Percentiles rank a stretch among this genome's conserved stretches.
phyloP scores from a whole-genome alignment of 2,329 filamentous ascomycete genomes.

The Verticillium dahliae region DNA sequence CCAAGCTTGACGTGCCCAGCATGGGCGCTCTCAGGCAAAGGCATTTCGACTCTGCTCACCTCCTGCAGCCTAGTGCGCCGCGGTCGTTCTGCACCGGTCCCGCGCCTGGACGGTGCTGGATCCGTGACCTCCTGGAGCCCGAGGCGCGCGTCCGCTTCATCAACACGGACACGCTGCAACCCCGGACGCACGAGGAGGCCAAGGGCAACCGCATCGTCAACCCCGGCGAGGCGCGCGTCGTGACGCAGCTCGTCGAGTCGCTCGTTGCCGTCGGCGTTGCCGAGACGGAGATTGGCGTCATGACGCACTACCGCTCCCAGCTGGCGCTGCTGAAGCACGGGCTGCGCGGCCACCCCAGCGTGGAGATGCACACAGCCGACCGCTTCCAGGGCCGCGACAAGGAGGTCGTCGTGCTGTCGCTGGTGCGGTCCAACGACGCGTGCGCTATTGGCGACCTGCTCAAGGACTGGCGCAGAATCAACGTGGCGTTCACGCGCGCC shows the following conservation, averaged over 20 bases:
- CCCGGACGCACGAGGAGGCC: constrained; percentile 61
- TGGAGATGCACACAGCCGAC: constrained; percentile 96
- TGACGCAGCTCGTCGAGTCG: constrained; percentile 72
- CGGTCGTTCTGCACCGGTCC: constrained; percentile 49
- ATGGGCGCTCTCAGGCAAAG: constrained; percentile 52
- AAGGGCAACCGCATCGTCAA: constrained; percentile 87
- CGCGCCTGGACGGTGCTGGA: constrained; percentile 60
- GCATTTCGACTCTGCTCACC: constrained; percentile 48
- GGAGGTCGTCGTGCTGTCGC: constrained; percentile 78
- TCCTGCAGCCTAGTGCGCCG: constrained; percentile 32
- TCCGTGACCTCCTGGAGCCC: constrained; percentile 64
- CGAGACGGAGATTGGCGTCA: constrained; percentile 76
- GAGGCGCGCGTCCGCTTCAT: constrained; percentile 74
- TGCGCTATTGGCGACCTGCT: constrained; percentile 84
- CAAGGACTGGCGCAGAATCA: constrained; percentile 87
- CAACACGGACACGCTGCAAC: constrained; percentile 73
- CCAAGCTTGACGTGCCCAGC: constrained; percentile 61
- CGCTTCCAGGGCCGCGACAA: constrained; percentile 97
- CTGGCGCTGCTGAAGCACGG: constrained; percentile 73
- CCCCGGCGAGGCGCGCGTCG: constrained; percentile 69
- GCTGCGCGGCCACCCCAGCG: constrained; percentile 52
- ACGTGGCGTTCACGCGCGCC: constrained; percentile 90
- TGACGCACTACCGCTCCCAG: constrained; percentile 94
- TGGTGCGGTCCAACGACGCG: constrained; percentile 80
- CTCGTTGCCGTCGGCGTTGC: constrained; percentile 72